phyloP scores from a whole-genome alignment of 768 basidiomycete genomes.

The Naganishia vishniacii region DNA sequence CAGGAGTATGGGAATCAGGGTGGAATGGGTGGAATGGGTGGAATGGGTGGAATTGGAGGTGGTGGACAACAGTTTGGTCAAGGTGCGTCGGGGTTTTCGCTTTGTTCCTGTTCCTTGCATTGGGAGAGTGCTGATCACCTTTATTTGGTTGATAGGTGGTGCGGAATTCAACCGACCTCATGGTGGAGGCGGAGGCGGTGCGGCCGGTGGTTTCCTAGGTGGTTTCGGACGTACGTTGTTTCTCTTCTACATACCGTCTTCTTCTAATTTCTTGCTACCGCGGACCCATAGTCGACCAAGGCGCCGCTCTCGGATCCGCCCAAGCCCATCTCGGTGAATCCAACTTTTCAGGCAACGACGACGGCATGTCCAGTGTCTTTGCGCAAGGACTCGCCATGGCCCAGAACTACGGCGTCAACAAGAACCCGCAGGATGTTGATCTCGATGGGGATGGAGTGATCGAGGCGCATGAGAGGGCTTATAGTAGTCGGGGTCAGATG shows the following conservation, averaged over 20 bases:
- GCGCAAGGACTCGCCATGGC: conserved; percentile 23
- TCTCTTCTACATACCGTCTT: neutral
- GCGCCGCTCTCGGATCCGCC: conserved; percentile 60
- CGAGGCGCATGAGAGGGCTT: conserved; percentile 61
- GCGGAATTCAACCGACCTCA: conserved; percentile 38
- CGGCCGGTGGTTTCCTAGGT: conserved; percentile 6
- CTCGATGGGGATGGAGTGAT: conserved; percentile 64
- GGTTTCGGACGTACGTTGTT: conserved; percentile 13
- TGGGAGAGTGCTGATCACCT: neutral
- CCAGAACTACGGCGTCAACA: conserved; percentile 30
- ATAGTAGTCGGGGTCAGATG: conserved; percentile 55
- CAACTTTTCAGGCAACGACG: neutral
- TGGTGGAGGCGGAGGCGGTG: conserved; percentile 26
- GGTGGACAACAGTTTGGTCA: too few species aligned
- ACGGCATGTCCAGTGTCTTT: conserved; percentile 4
- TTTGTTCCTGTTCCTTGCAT: neutral
- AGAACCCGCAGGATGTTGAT: conserved; percentile 59
- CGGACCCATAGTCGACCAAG: conserved; percentile 60
- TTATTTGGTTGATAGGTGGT: conserved; percentile 26
- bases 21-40: too few species aligned
- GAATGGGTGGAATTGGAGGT: too few species aligned
- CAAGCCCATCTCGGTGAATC: conserved; percentile 55
- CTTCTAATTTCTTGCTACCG: neutral
- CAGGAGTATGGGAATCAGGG: neutral
- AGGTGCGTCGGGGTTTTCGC: neutral